Conservation (phyloP, 345 rosid species). For the Syzygium aromaticum region DNA sequence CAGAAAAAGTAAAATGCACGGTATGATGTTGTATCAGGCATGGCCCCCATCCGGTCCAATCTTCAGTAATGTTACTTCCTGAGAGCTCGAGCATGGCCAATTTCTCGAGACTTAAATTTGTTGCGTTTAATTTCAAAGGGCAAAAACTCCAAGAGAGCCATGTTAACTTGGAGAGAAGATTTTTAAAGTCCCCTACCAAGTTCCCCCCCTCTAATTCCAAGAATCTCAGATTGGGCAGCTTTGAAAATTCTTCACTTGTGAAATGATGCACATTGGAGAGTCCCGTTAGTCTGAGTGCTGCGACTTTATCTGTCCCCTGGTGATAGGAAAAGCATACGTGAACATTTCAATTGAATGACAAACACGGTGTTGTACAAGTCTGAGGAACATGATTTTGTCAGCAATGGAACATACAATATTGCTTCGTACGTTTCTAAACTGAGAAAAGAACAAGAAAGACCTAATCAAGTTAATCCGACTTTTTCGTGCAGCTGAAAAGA, state of each 20-base stretch:
- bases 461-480: too few relatives aligned
- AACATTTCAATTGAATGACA: background rate
- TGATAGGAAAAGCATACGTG: background rate
- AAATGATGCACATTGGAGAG: background rate
- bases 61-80: background rate
- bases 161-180: background rate
- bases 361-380: background rate
- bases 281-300: background rate
- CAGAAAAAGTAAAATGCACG: background rate
- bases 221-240: background rate
- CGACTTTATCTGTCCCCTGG: background rate
- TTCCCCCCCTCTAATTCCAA: background rate
- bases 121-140: background rate
- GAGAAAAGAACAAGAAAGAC: background rate
- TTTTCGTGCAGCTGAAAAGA: too few relatives aligned
- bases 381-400: background rate
- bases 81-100: background rate
- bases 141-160: slow-evolving; percentile 1
- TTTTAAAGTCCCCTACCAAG: background rate
- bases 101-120: background rate
- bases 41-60: background rate
- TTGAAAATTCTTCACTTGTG: background rate
- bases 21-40: background rate
- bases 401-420: background rate
- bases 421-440: background rate